Evolutionary conservation across 1,139 yeast species (phyloP), one percentile per base, ranked within the genome.

Genomic region (Torulaspora pretoriensis): DNA sequence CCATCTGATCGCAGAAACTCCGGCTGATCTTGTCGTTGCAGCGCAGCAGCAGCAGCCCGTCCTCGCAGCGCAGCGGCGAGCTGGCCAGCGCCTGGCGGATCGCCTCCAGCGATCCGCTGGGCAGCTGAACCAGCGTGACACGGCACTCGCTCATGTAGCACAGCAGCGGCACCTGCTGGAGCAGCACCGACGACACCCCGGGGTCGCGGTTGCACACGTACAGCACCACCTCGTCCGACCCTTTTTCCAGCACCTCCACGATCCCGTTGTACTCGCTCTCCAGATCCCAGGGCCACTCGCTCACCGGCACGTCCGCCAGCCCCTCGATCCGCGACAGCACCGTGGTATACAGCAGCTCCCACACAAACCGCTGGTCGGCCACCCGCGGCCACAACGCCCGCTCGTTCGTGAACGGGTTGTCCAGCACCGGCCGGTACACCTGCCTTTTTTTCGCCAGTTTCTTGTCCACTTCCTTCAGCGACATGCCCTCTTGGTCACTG

Each of bases 381-480:
- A 63, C 64, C 29, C 43, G 58, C 8, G 67, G 67, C 61, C 64
- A 63, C 34, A 47, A 33, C 24, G 50, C 49, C 1, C 51, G 49
- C 36, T 61, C 64, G 32, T 56, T 55, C 3, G 59, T 55, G 48
- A 52, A 61, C 8, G 67, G 65, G 33, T 56, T 56, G 8, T 59
- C 59, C 22, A 63, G 48, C 5, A 63, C 49, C 2, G 67, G 61
- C 47, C 54, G 57, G 44, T 61, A 62, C 5, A 59, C 59, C 48
- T 62, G 65, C 41, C 53, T 59, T 23, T 54, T 50, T 45, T 52
- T 50, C 7, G 57, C 57, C n/a, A 55, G 41, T 25, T 48, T 50
- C 47, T 54, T 57, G 22, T 59, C 59, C 6, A 52, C 40, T 10
- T 54, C 46, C 32, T 52, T 59, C 25, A 62, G 36, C 4, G 56